A percentile compares a stretch with the other conserved stretches of the same genome.
Evolutionary conservation across 2,329 filamentous ascomycete genomes (phyloP).

Genomic region (Helicocarpus griseus): DNA sequence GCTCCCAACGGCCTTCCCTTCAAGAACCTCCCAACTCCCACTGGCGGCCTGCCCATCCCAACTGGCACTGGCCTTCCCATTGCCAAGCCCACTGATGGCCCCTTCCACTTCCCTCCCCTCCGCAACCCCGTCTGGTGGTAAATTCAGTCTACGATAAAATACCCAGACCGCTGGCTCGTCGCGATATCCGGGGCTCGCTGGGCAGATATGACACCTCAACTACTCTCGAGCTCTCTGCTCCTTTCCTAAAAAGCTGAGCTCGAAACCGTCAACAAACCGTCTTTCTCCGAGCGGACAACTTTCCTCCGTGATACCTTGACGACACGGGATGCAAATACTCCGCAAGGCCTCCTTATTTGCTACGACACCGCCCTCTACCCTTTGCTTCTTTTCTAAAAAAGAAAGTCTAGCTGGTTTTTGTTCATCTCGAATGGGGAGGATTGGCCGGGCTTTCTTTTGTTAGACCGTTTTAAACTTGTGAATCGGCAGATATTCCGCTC

Average conservation of each 20-base stretch:
- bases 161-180: background rate
- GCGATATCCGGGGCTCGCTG: background rate
- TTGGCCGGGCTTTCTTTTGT: background rate
- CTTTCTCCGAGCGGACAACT: background rate
- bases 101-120: constrained; percentile 1
- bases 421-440: background rate
- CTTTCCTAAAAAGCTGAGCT: background rate
- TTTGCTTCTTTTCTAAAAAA: background rate
- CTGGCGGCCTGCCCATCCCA: background rate
- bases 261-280: background rate
- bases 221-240: background rate
- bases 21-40: background rate
- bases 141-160: background rate
- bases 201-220: background rate
- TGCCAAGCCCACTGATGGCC: background rate
- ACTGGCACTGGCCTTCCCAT: background rate
- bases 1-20: background rate
- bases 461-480: too few species aligned
- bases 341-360: background rate
- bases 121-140: background rate
- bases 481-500: too few species aligned
- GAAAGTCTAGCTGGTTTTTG: background rate
- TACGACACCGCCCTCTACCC: background rate
- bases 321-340: background rate
- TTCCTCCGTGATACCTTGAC: background rate